These are phyloP conservation scores for Cystobasidiaceae sp. DNA, from an alignment of 1,284 basidiomycete species.

Conservation along the genomic window DNA sequence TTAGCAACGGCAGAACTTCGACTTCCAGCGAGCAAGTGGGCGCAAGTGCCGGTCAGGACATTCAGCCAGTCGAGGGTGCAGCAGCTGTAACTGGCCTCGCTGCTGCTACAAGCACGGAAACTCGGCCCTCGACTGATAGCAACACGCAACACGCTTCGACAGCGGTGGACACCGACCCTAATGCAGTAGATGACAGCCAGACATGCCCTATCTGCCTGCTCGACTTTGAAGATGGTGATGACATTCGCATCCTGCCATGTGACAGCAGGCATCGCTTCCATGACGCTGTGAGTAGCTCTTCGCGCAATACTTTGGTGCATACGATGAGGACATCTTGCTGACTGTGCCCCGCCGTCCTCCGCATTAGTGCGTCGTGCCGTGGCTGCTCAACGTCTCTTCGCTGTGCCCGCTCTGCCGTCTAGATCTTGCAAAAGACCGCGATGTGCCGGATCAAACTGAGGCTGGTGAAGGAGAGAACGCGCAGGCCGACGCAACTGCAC, in stretches of 20 bases:
- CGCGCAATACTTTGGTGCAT: not conserved
- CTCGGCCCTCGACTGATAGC: not conserved
- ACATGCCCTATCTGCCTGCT: constrained; percentile 90
- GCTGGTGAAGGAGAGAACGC: not conserved
- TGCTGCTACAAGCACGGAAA: not conserved
- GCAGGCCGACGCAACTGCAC: not conserved
- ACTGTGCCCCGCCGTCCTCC: not conserved
- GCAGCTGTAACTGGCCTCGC: not conserved
- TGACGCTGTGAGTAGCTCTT: constrained; percentile 48
- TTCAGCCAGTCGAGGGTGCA: not conserved
- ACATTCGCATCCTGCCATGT: constrained; percentile 79
- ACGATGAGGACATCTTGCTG: not conserved
- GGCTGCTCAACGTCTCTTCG: constrained; percentile 81
- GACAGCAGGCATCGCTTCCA: constrained; percentile 85
- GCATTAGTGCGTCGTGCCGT: constrained; percentile 50
- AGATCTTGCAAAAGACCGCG: constrained; percentile 37
- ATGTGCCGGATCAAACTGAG: not conserved
- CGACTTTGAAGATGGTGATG: constrained; percentile 87
- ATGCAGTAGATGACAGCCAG: constrained; percentile 54
- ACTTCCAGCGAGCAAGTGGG: not conserved
- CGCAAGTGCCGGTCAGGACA: not conserved
- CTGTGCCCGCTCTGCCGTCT: constrained; percentile 80
- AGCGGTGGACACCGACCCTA: not conserved
- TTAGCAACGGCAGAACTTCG: not conserved
- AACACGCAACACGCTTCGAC: not conserved